Evolutionary conservation across 805 yeast species (phyloP).

Genomic region (Yarrowia yakushimensis): DNA sequence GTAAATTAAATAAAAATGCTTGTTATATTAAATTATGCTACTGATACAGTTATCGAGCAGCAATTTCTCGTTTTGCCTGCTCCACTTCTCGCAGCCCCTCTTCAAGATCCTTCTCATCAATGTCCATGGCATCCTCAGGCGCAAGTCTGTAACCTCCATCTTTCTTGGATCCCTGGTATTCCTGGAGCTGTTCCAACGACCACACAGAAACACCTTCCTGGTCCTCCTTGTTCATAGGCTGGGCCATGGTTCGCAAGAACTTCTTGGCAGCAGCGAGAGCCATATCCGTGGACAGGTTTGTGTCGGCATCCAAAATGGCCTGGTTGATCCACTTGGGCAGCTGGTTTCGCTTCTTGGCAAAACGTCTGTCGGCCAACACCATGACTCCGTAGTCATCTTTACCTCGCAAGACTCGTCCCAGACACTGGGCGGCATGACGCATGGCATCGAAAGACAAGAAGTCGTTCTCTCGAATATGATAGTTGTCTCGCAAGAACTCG

Average conservation of each 20-base stretch:
- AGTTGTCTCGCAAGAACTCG: conserved; percentile 89
- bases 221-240: conserved; percentile 83
- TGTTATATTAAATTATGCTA: background rate
- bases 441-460: conserved; percentile 96
- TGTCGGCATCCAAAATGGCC: conserved; percentile 85
- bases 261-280: conserved; percentile 92
- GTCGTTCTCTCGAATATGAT: conserved; percentile 88
- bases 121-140: conserved; percentile 16
- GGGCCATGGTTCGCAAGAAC: conserved; percentile 89
- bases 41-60: background rate
- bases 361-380: conserved; percentile 95
- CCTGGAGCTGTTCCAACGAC: conserved; percentile 51
- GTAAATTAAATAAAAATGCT: background rate
- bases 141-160: conserved; percentile 19
- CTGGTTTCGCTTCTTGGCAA: conserved; percentile 78
- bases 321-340: conserved; percentile 97
- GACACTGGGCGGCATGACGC: conserved; percentile 99
- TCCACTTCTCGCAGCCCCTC: conserved; percentile 7
- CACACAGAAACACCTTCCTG: conserved; percentile 94
- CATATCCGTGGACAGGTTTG: conserved; percentile 93
- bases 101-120: conserved; percentile 7
- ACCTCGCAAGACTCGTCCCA: conserved; percentile 96
- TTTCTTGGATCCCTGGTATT: conserved; percentile 27
- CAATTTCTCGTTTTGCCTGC: background rate
- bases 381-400: conserved; percentile 98